phyloP scores from a whole-genome alignment of 2,329 filamentous ascomycete species.

The Ceratocystis variospora region DNA sequence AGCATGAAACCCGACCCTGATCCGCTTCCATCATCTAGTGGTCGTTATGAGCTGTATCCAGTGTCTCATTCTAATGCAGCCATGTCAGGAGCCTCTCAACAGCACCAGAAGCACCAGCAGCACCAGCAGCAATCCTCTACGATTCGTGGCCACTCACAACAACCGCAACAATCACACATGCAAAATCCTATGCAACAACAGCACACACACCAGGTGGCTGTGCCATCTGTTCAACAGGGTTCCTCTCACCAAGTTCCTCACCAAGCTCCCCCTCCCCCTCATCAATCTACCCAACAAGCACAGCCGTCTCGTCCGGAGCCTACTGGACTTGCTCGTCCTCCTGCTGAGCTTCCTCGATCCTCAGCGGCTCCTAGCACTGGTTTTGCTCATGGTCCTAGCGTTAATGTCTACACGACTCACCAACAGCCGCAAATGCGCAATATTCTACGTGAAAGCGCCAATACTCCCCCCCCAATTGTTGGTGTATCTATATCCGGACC shows the following conservation, averaged over 20 bases:
- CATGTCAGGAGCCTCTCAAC: background rate
- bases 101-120: background rate
- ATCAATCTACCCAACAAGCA: background rate
- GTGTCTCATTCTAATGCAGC: background rate
- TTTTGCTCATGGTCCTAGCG: background rate
- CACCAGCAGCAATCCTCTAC: conserved; percentile 1
- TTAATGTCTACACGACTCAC: background rate
- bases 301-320: background rate
- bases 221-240: background rate
- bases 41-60: conserved; percentile 5
- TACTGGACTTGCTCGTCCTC: background rate
- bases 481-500: background rate
- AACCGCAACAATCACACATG: conserved; percentile 1
- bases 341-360: background rate
- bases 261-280: background rate
- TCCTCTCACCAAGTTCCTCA: background rate
- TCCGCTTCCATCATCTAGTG: background rate
- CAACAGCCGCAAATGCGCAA: conserved; percentile 10
- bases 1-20: conserved; percentile 16
- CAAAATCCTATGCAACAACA: conserved; percentile 11
- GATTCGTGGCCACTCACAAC: background rate
- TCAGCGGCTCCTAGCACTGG: conserved; percentile 2
- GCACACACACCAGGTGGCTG: conserved; percentile 6
- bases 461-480: conserved; percentile 3
- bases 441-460: conserved; percentile 9